Evolutionary conservation across 202 grass and related monocot species (phyloP), one percentile per base, ranked within the genome.

Genomic region (Brachypodium distachyon): DNA sequence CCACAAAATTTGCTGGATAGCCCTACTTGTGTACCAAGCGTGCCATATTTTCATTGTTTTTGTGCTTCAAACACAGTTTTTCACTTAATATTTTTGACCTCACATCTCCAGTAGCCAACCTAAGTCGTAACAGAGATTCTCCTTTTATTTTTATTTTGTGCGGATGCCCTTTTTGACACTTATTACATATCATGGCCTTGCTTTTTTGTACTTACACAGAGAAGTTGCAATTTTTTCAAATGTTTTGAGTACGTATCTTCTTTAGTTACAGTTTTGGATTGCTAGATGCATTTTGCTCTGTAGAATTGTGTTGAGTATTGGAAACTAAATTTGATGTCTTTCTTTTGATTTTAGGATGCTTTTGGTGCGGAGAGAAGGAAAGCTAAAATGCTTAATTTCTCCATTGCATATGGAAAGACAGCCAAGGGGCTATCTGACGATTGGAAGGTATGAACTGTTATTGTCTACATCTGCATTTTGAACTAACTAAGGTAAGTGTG

Each of bases 311-410:
- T n/a, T n/a, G n/a, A n/a, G 46, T 19, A 36, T 55, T n/a, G n/a
- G 60, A 34, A 81, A 38, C 56, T 50, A 75, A 71, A 34, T 50
- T 58, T 49, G 11, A 10, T 77, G 11, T 48, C 36, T 73, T 57
- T 31, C 34, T 33, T 65, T 81, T 51, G 18, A 80, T 53, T 77
- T 63, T 78, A 93, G 93, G 90, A 97, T 93, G 90, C 81, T 81
- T 97, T 91, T 89, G 90, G 78, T 58, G 69, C 90, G 7, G 94
- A 97, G 77, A 93, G 94, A 77, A 93, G 88, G 81, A 97, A 91
- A 47, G 94, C 90, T 62, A 97, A 93, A 84, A 93, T 93, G 90
- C 90, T 97, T 71, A 93, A 97, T 87, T 93, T 97, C 68, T 97
- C 94, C 32, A 93, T 93, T 84, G 94, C 94, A 58, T 97, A 93